phyloP scores from a whole-genome alignment of 1,284 basidiomycete species.

The Mrakiaceae sp. region DNA sequence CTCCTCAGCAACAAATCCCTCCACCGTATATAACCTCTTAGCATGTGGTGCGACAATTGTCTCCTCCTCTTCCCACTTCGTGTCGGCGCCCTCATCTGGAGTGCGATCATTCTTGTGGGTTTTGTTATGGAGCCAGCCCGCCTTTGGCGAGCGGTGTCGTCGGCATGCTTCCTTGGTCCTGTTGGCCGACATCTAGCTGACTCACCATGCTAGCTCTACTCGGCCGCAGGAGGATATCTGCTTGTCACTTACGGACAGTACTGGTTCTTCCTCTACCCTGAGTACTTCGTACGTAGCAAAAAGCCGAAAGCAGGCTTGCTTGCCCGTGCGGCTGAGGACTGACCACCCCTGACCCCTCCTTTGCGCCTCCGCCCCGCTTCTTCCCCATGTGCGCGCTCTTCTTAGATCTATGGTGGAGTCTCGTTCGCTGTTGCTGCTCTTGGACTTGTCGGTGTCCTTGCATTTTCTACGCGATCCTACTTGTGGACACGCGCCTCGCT shows the following conservation, averaged over 20 bases:
- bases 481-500: conserved; percentile 27
- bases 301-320: not conserved
- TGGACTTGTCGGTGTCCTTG: not conserved
- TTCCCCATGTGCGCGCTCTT: too few relatives aligned
- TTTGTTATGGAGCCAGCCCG: too few relatives aligned
- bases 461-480: conserved; percentile 18
- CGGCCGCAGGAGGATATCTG: conserved; percentile 9
- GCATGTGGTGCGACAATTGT: conserved; percentile 11
- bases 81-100: not conserved
- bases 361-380: not conserved
- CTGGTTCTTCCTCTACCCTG: conserved; percentile 10
- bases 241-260: conserved; percentile 11
- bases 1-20: too few relatives aligned
- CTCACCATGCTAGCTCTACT: not conserved
- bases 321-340: not conserved
- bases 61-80: not conserved
- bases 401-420: conserved; percentile 6
- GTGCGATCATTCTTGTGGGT: not conserved
- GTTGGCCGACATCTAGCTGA: not conserved
- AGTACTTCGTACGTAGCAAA: not conserved
- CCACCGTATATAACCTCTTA: not conserved
- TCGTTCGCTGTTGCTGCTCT: conserved; percentile 11
- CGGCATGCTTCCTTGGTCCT: not conserved
- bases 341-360: not conserved
- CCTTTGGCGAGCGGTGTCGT: too few relatives aligned